Conservation (phyloP, 108 stramenopile species). For the Asterionellopsis glacialis region DNA sequence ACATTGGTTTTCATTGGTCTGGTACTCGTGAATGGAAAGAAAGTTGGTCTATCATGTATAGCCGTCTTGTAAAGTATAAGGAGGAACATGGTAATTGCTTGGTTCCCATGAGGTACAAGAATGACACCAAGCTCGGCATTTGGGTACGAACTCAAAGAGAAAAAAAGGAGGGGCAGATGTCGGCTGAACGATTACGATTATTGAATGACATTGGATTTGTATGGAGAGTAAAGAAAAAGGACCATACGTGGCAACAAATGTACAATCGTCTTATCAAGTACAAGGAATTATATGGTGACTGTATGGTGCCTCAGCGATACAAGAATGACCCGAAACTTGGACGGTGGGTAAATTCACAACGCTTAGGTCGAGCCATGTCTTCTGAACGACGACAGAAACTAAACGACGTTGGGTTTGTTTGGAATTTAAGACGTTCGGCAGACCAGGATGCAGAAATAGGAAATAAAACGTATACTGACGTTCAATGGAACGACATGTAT, state of each 20-base stretch:
- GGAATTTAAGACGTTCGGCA: background rate
- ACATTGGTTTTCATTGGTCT: slow-evolving; percentile 62
- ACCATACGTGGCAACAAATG: background rate
- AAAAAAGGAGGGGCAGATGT: slow-evolving; percentile 34
- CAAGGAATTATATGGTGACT: background rate
- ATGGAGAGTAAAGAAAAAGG: background rate
- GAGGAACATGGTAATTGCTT: slow-evolving; percentile 36
- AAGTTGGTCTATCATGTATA: slow-evolving; percentile 28
- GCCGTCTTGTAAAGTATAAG: slow-evolving; percentile 23
- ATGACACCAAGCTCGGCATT: slow-evolving; percentile 36
- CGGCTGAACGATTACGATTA: slow-evolving; percentile 4
- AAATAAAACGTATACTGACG: slow-evolving; percentile 4
- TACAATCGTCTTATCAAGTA: background rate
- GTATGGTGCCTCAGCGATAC: slow-evolving; percentile 10
- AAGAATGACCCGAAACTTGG: slow-evolving; percentile 14
- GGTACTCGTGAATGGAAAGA: slow-evolving; percentile 36
- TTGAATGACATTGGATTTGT: background rate
- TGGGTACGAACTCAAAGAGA: slow-evolving; percentile 33
- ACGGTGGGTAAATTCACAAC: slow-evolving; percentile 28
- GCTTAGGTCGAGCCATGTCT: slow-evolving; percentile 30
- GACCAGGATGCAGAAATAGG: slow-evolving; percentile 4
- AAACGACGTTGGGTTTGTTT: background rate
- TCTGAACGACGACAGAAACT: background rate
- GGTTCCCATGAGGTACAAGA: slow-evolving; percentile 47
- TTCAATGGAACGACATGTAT: slow-evolving; percentile 15